Conservation (phyloP, 352 stramenopile species). For the Aphanomyces astaci region DNA sequence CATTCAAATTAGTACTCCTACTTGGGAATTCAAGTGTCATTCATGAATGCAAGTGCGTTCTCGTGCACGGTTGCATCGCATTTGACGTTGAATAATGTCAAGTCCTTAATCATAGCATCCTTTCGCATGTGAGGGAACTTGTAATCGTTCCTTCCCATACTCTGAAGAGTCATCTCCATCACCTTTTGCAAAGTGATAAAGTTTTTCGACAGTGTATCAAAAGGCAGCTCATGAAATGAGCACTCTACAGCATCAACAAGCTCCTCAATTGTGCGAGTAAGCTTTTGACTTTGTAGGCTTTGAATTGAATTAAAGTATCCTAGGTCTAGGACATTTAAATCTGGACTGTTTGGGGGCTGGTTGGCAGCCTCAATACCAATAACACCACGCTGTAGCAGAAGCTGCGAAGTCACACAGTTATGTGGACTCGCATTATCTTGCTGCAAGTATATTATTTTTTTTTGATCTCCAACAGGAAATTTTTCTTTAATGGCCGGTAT, state of each 20-base stretch:
- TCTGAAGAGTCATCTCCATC: neutral
- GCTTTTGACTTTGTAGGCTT: neutral
- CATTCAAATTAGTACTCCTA: neutral
- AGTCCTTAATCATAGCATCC: neutral
- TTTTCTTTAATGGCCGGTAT: neutral
- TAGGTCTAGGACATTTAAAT: too few species aligned
- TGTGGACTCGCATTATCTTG: neutral
- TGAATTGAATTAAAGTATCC: too few species aligned
- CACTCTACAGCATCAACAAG: neutral
- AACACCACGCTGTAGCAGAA: too few species aligned
- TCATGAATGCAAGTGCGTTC: neutral
- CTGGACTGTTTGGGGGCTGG: too few species aligned
- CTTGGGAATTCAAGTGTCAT: slow-evolving; percentile 8
- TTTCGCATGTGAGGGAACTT: neutral
- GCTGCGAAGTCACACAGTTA: too few species aligned
- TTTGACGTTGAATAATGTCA: neutral
- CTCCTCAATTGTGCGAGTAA: neutral
- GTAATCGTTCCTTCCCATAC: neutral
- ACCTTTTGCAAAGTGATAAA: neutral
- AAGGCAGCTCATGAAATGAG: neutral
- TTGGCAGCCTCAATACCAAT: too few species aligned
- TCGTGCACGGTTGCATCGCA: neutral
- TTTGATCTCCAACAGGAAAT: neutral
- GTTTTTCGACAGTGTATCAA: neutral
- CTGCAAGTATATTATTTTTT: neutral